A percentile compares a stretch with the other conserved stretches of the same genome.
Conservation (phyloP, 768 basidiomycete genomes). For the Atractiella rhizophila region DNA sequence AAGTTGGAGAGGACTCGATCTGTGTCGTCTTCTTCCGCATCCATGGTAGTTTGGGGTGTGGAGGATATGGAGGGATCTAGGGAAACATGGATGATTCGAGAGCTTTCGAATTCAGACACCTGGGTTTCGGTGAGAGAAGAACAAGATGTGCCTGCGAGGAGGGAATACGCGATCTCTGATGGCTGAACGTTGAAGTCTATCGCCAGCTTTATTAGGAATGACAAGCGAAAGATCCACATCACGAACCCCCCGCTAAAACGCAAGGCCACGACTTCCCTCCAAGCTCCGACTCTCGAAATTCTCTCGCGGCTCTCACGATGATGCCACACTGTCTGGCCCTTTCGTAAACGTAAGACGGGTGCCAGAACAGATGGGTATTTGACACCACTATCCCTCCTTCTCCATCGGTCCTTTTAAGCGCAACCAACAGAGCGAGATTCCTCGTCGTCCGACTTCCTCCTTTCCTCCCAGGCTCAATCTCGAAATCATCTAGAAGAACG, state of each 20-base stretch:
- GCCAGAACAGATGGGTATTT: constrained; percentile 8
- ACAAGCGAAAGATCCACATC: too few species aligned
- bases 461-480: background rate
- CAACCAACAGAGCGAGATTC: constrained; percentile 6
- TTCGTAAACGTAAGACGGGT: constrained; percentile 6
- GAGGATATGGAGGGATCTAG: background rate
- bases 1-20: constrained; percentile 6
- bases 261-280: constrained; percentile 1
- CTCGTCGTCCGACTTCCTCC: constrained; percentile 7
- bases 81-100: background rate
- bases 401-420: background rate
- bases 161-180: constrained; percentile 4
- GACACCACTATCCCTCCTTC: background rate
- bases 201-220: too few species aligned
- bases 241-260: constrained; percentile 8
- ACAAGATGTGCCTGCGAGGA: background rate
- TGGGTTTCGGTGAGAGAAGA: background rate
- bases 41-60: background rate
- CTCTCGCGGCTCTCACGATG: background rate
- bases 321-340: constrained; percentile 4
- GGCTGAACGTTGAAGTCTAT: constrained; percentile 11
- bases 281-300: background rate
- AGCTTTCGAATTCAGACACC: background rate
- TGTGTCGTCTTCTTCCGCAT: constrained; percentile 7
- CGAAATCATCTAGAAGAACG: constrained; percentile 7